These are phyloP conservation scores for Rhynchosporium graminicola DNA, from an alignment of 2,329 filamentous ascomycete genomes.

Conservation along the genomic window DNA sequence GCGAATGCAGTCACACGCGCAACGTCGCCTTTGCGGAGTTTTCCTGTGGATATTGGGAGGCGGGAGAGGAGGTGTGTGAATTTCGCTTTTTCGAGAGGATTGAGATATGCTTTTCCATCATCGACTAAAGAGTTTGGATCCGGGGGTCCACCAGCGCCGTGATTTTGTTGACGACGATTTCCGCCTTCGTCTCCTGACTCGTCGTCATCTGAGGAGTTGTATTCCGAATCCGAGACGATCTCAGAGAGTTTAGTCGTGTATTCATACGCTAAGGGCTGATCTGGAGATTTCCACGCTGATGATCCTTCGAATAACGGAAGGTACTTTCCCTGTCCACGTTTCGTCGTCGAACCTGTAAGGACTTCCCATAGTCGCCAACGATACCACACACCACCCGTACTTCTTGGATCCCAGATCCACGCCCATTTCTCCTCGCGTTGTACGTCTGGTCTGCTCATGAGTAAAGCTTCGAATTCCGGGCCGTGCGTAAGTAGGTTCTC, in stretches of 20 bases:
- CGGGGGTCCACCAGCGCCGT: slow-evolving; percentile 47
- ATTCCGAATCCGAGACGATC: slow-evolving; percentile 80
- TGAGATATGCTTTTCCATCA: slow-evolving; percentile 61
- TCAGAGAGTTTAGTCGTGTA: slow-evolving; percentile 76
- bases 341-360: slow-evolving; percentile 62
- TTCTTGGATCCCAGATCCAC: slow-evolving; percentile 88
- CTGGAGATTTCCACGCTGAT: slow-evolving; percentile 75
- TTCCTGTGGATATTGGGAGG: slow-evolving; percentile 73
- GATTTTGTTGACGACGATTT: slow-evolving; percentile 44
- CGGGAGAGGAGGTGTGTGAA: slow-evolving; percentile 81
- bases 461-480: slow-evolving; percentile 83
- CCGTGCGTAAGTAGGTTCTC: slow-evolving; percentile 79
- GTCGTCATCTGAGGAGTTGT: slow-evolving; percentile 85
- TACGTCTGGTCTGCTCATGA: slow-evolving; percentile 85
- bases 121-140: slow-evolving; percentile 36
- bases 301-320: slow-evolving; percentile 73
- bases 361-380: slow-evolving; percentile 89
- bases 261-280: slow-evolving; percentile 75
- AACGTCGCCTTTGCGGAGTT: slow-evolving; percentile 80
- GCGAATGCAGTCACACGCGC: slow-evolving; percentile 86
- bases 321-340: slow-evolving; percentile 52
- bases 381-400: slow-evolving; percentile 82
- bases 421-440: slow-evolving; percentile 88
- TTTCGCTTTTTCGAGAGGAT: slow-evolving; percentile 81
- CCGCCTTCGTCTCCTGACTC: slow-evolving; percentile 56